Evolutionary conservation across 768 basidiomycete species (phyloP).

Genomic region (Phaffia australis): DNA sequence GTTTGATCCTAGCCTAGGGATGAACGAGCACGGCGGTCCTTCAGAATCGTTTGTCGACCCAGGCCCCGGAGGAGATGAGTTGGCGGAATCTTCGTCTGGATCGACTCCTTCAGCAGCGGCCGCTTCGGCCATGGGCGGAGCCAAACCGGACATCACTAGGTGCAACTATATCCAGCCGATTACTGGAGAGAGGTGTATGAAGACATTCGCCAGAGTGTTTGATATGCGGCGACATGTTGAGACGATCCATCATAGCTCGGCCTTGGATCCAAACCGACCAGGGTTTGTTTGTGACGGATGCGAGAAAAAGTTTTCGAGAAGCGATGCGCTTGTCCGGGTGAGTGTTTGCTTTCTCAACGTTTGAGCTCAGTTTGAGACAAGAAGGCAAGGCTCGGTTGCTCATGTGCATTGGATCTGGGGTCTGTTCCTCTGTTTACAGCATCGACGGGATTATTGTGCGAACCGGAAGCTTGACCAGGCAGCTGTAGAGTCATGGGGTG

Average conservation of each 20-base stretch:
- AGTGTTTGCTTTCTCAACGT: not conserved
- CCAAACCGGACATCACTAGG: not conserved
- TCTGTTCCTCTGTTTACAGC: too few species aligned
- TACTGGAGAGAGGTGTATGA: constrained; percentile 8
- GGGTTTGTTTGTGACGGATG: constrained; percentile 4
- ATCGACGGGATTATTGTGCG: too few species aligned
- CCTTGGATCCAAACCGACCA: not conserved
- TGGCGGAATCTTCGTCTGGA: not conserved
- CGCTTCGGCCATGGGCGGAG: not conserved
- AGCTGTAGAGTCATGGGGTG: too few species aligned
- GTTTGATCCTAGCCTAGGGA: not conserved
- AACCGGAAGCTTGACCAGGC: too few species aligned
- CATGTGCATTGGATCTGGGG: too few species aligned
- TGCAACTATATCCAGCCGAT: constrained; percentile 12
- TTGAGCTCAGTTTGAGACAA: too few species aligned
- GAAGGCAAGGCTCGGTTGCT: too few species aligned
- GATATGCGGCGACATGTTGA: constrained; percentile 14
- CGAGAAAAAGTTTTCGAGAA: constrained; percentile 11
- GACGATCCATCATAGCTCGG: constrained; percentile 4
- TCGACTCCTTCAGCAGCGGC: not conserved
- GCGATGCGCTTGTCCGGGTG: constrained; percentile 10
- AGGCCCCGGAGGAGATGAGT: not conserved
- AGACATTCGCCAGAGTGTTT: constrained; percentile 7
- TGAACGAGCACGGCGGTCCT: not conserved
- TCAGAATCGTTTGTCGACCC: not conserved